Evolutionary conservation across 805 yeast genomes (phyloP).

Genomic region (Pichia pseudocactophila): DNA sequence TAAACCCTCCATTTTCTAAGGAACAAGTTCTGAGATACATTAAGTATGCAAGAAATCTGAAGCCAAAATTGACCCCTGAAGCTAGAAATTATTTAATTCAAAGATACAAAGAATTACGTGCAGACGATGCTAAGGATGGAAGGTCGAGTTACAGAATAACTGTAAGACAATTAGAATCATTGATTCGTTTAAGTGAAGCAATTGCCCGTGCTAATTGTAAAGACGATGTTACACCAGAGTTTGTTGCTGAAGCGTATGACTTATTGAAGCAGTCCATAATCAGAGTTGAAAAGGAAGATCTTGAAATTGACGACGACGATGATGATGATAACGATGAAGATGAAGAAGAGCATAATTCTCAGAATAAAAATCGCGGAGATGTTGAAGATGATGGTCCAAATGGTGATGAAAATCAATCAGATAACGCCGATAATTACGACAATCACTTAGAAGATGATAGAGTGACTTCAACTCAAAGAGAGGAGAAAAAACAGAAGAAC

Average conservation of each 20-base stretch:
- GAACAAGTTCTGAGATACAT: constrained; percentile 85
- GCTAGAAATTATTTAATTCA: constrained; percentile 72
- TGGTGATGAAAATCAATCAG: background rate
- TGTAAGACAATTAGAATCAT: constrained; percentile 90
- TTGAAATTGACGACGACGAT: constrained; percentile 70
- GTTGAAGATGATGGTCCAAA: constrained; percentile 11
- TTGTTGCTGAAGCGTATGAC: constrained; percentile 91
- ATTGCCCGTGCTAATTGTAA: constrained; percentile 96
- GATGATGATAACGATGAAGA: constrained; percentile 21
- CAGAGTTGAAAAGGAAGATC: constrained; percentile 88
- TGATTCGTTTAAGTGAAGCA: constrained; percentile 90
- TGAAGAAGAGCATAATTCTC: constrained; percentile 21
- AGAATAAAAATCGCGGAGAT: constrained; percentile 30
- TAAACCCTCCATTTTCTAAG: constrained; percentile 79
- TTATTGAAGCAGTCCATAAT: constrained; percentile 84
- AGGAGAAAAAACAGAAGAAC: constrained; percentile 26
- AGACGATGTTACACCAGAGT: constrained; percentile 70
- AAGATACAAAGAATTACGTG: constrained; percentile 76
- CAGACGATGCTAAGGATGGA: constrained; percentile 86
- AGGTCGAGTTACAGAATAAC: constrained; percentile 88
- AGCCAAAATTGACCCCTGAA: constrained; percentile 75
- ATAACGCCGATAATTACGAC: background rate
- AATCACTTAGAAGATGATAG: constrained; percentile 7
- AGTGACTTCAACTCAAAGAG: constrained; percentile 4
- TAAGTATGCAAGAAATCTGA: constrained; percentile 85